These are phyloP conservation scores for Amanita jacksonii DNA, from an alignment of 768 basidiomycete genomes.

Conservation along the genomic window DNA sequence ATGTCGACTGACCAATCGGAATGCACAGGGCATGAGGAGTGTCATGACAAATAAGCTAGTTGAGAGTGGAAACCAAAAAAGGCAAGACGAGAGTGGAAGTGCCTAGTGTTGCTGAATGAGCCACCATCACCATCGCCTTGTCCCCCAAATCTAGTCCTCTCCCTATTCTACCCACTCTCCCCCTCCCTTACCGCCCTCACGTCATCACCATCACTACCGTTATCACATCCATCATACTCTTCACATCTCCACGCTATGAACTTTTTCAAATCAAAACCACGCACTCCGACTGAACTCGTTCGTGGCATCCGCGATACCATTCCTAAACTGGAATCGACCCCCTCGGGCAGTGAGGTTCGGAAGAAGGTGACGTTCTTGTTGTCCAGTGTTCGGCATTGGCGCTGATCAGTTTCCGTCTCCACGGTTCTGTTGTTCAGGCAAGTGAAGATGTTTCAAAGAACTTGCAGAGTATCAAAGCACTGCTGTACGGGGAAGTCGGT, in stretches of 20 bases:
- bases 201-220: too few species aligned
- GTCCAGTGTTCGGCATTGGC: too few species aligned
- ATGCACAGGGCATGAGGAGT: too few species aligned
- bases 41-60: too few species aligned
- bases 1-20: too few species aligned
- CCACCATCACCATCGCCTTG: too few species aligned
- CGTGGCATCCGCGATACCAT: constrained; percentile 73
- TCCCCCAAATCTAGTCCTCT: not conserved
- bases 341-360: constrained; percentile 67
- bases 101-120: too few species aligned
- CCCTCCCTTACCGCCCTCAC: not conserved
- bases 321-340: constrained; percentile 61
- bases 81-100: too few species aligned
- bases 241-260: constrained; percentile 46
- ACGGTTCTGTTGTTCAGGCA: too few species aligned
- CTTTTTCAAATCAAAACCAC: constrained; percentile 89
- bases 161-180: not conserved
- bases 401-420: too few species aligned
- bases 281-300: constrained; percentile 84
- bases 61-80: too few species aligned
- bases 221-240: too few species aligned
- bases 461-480: constrained; percentile 81
- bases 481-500: constrained; percentile 88
- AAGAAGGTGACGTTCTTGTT: constrained; percentile 61
- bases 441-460: constrained; percentile 86